These are phyloP conservation scores for Angomonas ambiguus DNA, from an alignment of 208 protist species.

Conservation along the genomic window DNA sequence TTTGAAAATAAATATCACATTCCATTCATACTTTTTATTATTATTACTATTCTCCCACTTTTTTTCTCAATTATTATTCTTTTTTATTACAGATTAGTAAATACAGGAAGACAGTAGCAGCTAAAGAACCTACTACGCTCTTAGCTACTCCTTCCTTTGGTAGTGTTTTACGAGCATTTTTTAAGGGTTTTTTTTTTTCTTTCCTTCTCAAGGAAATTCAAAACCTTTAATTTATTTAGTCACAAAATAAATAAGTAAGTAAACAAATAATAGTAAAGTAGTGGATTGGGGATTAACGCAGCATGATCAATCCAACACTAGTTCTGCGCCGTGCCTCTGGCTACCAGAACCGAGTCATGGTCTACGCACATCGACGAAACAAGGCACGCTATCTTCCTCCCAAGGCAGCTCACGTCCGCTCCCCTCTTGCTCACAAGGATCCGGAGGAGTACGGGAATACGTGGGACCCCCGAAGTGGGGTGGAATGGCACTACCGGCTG, in stretches of 20 bases:
- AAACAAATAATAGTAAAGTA: not conserved
- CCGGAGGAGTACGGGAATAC: conserved; percentile 78
- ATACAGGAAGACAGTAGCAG: too few species aligned
- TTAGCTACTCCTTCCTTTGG: not conserved
- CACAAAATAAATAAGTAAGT: too few species aligned
- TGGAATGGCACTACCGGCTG: conserved; percentile 77
- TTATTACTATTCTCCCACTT: too few species aligned
- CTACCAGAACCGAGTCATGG: conserved; percentile 81
- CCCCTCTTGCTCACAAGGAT: conserved; percentile 59
- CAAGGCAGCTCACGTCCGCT: conserved; percentile 38
- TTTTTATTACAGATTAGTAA: too few species aligned
- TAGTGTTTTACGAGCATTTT: not conserved
- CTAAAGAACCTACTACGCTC: too few species aligned
- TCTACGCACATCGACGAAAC: conserved; percentile 69
- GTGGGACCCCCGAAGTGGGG: conserved; percentile 61
- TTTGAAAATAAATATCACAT: not conserved
- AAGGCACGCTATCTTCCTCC: conserved; percentile 54
- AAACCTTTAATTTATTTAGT: conserved; percentile 8
- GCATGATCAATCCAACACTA: conserved; percentile 25
- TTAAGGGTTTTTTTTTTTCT: too few species aligned
- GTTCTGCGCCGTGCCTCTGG: conserved; percentile 35
- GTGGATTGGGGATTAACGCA: too few species aligned
- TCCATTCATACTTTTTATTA: not conserved
- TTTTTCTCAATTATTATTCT: too few species aligned
- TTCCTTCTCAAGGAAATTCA: not conserved